Evolutionary conservation across 2,329 filamentous ascomycete species (phyloP).

Genomic region (Myrmaecium sp.): DNA sequence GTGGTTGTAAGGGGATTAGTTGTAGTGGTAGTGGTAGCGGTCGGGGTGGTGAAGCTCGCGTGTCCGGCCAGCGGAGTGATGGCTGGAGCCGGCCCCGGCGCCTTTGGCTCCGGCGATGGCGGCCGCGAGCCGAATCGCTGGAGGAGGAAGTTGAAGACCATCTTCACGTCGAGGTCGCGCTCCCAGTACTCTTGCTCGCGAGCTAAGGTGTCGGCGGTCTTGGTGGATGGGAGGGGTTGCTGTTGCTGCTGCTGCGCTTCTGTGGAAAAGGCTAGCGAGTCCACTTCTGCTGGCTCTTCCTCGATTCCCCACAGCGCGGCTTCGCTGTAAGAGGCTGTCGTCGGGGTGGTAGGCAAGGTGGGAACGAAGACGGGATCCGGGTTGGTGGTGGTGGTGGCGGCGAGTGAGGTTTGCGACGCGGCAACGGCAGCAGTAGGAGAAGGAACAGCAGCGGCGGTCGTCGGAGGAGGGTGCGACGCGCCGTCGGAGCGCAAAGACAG

Average conservation of each 20-base stretch:
- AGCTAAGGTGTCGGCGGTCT: conserved; percentile 16
- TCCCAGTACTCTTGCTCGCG: conserved; percentile 72
- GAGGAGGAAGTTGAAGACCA: conserved; percentile 59
- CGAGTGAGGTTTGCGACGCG: conserved; percentile 13
- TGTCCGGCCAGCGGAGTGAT: conserved; percentile 2
- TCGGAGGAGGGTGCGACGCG: conserved; percentile 33
- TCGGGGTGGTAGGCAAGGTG: conserved; percentile 22
- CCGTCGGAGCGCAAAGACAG: no score
- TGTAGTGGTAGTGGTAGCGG: not conserved
- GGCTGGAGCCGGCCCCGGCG: conserved; percentile 5
- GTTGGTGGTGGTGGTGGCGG: conserved; percentile 7
- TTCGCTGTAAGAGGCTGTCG: conserved; percentile 23
- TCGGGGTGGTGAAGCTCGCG: not conserved
- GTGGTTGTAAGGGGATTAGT: conserved; percentile 4
- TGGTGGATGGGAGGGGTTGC: conserved; percentile 7
- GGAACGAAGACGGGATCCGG: conserved; percentile 31
- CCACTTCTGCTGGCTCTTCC: conserved; percentile 33
- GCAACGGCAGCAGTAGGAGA: conserved; percentile 9
- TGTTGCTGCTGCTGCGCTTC: conserved; percentile 5
- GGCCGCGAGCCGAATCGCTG: conserved; percentile 19
- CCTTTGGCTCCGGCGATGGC: conserved; percentile 7
- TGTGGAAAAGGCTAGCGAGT: conserved; percentile 28
- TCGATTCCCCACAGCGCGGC: conserved; percentile 51
- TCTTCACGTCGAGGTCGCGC: conserved; percentile 72
- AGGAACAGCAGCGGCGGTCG: conserved; percentile 9